These are phyloP conservation scores for Scutellaria galericulata DNA, from an alignment of 257 asterid species.

Conservation along the genomic window DNA sequence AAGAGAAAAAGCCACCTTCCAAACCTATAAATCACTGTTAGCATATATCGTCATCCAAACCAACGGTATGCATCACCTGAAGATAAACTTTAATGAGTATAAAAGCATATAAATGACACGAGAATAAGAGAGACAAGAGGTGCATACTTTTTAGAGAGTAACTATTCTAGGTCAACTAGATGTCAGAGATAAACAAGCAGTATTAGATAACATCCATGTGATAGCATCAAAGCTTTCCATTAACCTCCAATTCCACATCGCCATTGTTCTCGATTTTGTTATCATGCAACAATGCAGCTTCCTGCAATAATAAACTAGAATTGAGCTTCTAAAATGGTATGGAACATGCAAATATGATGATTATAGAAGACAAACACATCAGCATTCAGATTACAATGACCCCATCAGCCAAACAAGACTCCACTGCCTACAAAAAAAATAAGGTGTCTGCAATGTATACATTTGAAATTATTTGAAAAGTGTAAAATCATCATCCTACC, in stretches of 20 bases:
- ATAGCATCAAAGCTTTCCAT: conserved; percentile 37
- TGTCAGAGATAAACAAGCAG: conserved; percentile 34
- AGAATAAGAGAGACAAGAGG: conserved; percentile 27
- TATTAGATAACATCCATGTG: background rate
- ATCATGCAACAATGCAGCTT: conserved; percentile 34
- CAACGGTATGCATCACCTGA: conserved; percentile 24
- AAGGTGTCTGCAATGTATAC: background rate
- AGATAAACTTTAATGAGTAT: background rate
- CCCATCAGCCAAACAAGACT: background rate
- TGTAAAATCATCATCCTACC: background rate
- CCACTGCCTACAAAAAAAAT: background rate
- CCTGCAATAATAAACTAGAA: conserved; percentile 44
- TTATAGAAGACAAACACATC: background rate
- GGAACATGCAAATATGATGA: background rate
- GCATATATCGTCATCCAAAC: conserved; percentile 34
- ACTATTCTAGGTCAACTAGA: conserved; percentile 25
- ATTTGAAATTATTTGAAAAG: conserved; percentile 3
- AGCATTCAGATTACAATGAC: background rate
- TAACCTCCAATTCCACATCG: conserved; percentile 35
- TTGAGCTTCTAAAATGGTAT: conserved; percentile 8
- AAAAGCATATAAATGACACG: background rate
- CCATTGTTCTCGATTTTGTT: conserved; percentile 42
- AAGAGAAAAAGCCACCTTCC: conserved; percentile 13
- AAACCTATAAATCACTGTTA: conserved; percentile 25
- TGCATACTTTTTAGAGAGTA: conserved; percentile 20